Evolutionary conservation across 495 filamentous ascomycete genomes (phyloP).

Genomic region (Glonium stellatum): DNA sequence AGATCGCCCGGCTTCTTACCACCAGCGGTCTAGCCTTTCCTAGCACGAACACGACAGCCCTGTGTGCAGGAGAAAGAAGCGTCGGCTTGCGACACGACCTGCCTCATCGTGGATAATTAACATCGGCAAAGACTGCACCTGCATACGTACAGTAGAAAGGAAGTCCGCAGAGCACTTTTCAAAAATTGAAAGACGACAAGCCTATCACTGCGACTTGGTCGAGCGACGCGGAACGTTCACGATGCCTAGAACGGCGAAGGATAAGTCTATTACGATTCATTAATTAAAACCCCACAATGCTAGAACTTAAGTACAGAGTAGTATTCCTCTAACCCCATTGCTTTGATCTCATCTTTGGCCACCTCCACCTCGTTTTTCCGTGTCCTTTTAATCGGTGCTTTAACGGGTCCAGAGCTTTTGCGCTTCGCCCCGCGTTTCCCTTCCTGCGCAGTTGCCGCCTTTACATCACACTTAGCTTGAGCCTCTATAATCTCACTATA

Average conservation of each 20-base stretch:
- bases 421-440: not conserved
- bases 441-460: not conserved
- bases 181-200: no score
- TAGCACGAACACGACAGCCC: constrained; percentile 2
- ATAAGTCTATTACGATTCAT: constrained; percentile 2
- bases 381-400: not conserved
- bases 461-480: constrained; percentile 11
- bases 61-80: constrained; percentile 1
- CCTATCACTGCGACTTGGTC: not conserved
- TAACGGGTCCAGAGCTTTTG: not conserved
- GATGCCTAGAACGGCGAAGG: not conserved
- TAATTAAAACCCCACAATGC: constrained; percentile 5
- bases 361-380: constrained; percentile 7
- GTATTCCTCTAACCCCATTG: constrained; percentile 7
- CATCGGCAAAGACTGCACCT: not conserved
- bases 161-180: not conserved
- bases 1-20: not conserved
- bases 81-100: constrained; percentile 2
- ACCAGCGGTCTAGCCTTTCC: not conserved
- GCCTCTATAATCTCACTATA: constrained; percentile 10
- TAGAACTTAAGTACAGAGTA: constrained; percentile 3
- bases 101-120: constrained; percentile 3
- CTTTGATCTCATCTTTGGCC: constrained; percentile 10
- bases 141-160: not conserved
- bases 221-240: constrained; percentile 3